Evolutionary conservation across 2,329 filamentous ascomycete genomes (phyloP).

Genomic region (Xylariaceae sp.): DNA sequence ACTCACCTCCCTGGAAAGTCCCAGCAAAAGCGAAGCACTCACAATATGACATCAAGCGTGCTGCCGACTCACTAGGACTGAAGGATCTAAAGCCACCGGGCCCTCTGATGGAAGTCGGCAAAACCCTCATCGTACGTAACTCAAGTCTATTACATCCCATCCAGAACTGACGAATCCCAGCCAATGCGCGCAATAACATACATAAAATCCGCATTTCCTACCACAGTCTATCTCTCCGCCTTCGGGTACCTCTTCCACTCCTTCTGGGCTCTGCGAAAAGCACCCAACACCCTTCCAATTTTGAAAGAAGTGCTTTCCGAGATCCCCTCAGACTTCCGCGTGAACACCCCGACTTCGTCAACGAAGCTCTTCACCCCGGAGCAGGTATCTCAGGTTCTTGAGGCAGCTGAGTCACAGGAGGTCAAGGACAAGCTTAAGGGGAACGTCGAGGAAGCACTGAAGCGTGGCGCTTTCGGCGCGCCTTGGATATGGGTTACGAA

Average conservation of each 20-base stretch:
- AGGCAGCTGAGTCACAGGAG: conserved; percentile 44
- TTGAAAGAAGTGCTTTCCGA: conserved; percentile 17
- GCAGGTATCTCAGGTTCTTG: conserved; percentile 55
- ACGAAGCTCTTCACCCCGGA: conserved; percentile 41
- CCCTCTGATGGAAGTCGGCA: conserved; percentile 41
- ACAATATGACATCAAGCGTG: conserved; percentile 37
- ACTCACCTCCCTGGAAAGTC: conserved; percentile 70
- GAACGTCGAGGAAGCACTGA: conserved; percentile 58
- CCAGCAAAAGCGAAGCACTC: conserved; percentile 63
- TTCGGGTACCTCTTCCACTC: conserved; percentile 54
- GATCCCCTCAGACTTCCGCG: conserved; percentile 8
- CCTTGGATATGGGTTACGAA: conserved; percentile 72
- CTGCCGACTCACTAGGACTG: conserved; percentile 36
- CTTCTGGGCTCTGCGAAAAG: conserved; percentile 49
- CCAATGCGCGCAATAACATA: conserved; percentile 64
- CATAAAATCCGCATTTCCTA: conserved; percentile 57
- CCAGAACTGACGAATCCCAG: neutral
- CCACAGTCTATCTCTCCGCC: conserved; percentile 46
- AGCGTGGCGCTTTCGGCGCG: conserved; percentile 68
- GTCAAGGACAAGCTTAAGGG: conserved; percentile 45
- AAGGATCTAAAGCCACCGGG: conserved; percentile 35
- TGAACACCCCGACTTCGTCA: neutral
- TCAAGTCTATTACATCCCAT: neutral
- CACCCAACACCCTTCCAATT: conserved; percentile 16
- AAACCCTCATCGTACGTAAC: conserved; percentile 38